Conservation (phyloP, 495 filamentous ascomycete genomes). For the Penicillium dipodomyicola region DNA sequence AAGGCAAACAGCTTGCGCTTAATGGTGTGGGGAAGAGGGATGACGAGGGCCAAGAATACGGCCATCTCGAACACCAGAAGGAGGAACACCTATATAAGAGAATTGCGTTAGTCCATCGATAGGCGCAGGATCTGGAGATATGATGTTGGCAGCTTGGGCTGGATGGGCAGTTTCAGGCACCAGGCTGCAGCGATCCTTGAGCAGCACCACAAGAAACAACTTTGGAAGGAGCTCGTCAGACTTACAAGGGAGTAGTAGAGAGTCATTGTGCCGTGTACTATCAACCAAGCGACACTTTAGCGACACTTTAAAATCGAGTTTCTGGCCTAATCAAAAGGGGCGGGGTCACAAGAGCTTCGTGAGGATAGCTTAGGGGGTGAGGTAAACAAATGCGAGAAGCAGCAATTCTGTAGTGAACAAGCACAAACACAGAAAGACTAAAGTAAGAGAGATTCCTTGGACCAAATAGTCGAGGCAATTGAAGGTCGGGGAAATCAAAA, state of each 20-base stretch:
- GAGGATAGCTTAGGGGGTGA: slow-evolving; percentile 16
- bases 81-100: slow-evolving; percentile 71
- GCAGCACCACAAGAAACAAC: background rate
- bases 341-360: slow-evolving; percentile 20
- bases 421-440: background rate
- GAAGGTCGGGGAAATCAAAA: slow-evolving; percentile 8
- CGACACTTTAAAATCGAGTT: slow-evolving; percentile 13
- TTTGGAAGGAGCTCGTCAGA: slow-evolving; percentile 17
- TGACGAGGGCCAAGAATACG: slow-evolving; percentile 85
- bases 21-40: slow-evolving; percentile 84
- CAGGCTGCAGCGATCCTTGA: slow-evolving; percentile 24
- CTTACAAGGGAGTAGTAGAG: slow-evolving; percentile 97
- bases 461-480: slow-evolving; percentile 14
- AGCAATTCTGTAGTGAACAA: background rate
- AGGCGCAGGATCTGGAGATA: background rate
- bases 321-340: slow-evolving; percentile 22
- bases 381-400: slow-evolving; percentile 20
- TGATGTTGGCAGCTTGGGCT: background rate
- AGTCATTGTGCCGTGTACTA: slow-evolving; percentile 69
- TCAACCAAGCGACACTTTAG: slow-evolving; percentile 7
- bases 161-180: slow-evolving; percentile 14
- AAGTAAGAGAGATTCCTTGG: slow-evolving; percentile 7
- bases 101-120: slow-evolving; percentile 11
- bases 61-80: slow-evolving; percentile 91
- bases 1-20: slow-evolving; percentile 90